Conservation (phyloP, 129 eudicot species). For the Centrapalus pauciflorus region DNA sequence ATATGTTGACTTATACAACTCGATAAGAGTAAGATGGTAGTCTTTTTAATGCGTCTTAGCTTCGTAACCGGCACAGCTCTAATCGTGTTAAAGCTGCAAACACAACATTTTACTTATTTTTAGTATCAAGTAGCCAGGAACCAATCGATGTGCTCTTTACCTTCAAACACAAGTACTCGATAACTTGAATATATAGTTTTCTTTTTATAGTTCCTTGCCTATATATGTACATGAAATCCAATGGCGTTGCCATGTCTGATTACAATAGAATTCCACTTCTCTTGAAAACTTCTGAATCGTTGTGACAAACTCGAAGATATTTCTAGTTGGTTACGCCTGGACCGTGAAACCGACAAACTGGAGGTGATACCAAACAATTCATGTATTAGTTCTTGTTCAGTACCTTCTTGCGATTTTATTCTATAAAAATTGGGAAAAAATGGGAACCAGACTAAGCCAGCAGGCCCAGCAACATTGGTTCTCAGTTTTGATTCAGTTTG, state of each 20-base stretch:
- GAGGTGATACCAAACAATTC: too few species aligned
- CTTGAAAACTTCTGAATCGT: too few species aligned
- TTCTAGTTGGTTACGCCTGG: too few species aligned
- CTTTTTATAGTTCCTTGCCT: neutral
- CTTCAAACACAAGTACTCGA: neutral
- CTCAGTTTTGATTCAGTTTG: too few species aligned
- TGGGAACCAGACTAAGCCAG: too few species aligned
- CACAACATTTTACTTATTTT: neutral
- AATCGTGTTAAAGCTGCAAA: neutral
- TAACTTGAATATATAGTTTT: neutral
- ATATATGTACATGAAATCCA: neutral
- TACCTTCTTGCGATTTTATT: too few species aligned
- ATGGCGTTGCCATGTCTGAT: neutral
- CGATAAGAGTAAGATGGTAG: slow-evolving; percentile 43
- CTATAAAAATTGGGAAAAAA: too few species aligned
- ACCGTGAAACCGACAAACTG: too few species aligned
- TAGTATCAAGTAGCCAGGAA: neutral
- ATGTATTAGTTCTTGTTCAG: too few species aligned
- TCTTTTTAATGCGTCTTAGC: neutral
- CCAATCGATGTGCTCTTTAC: neutral
- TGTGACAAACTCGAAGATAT: too few species aligned
- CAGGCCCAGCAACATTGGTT: too few species aligned
- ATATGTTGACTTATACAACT: slow-evolving; percentile 61
- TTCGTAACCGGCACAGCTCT: neutral
- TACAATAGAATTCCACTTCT: too few species aligned